Percentiles rank a stretch among this genome's conserved stretches.
Evolutionary conservation across 495 filamentous ascomycete genomes (phyloP).

Genomic region (Penicillium waksmanii): DNA sequence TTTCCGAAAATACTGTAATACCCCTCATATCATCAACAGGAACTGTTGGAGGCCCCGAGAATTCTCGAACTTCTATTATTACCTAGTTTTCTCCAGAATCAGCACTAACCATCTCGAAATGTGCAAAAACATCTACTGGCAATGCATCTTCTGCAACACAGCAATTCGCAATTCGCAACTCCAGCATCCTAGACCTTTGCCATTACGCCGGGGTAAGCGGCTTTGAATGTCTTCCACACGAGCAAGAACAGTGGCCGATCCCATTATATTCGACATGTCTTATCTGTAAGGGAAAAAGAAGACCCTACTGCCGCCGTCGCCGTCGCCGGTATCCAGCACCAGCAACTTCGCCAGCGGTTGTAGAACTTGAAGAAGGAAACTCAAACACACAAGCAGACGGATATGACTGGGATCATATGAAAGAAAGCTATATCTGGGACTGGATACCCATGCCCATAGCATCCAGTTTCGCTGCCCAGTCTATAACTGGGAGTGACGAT

Average conservation of each 20-base stretch:
- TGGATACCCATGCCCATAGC: background rate
- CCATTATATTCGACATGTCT: slow-evolving; percentile 14
- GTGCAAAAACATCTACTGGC: slow-evolving; percentile 39
- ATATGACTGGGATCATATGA: background rate
- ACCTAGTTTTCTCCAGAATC: no score
- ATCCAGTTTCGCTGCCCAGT: background rate
- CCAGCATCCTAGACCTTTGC: slow-evolving; percentile 23
- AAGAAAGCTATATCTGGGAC: slow-evolving; percentile 3
- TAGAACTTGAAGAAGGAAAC: background rate
- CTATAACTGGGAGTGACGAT: no score
- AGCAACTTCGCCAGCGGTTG: background rate
- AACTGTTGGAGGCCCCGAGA: no score
- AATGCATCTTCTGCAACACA: slow-evolving; percentile 33
- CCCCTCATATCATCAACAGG: no score
- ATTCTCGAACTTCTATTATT: no score
- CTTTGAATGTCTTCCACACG: slow-evolving; percentile 23
- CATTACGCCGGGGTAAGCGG: slow-evolving; percentile 19
- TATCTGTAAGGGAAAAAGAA: slow-evolving; percentile 16
- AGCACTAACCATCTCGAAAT: slow-evolving; percentile 13
- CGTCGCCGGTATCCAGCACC: background rate
- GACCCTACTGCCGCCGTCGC: background rate
- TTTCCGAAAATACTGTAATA: no score
- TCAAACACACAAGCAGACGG: background rate
- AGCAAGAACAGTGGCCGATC: slow-evolving; percentile 4
- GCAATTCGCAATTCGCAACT: slow-evolving; percentile 11